phyloP scores from a whole-genome alignment of 345 rosid species.

The Lepidium africanum region DNA sequence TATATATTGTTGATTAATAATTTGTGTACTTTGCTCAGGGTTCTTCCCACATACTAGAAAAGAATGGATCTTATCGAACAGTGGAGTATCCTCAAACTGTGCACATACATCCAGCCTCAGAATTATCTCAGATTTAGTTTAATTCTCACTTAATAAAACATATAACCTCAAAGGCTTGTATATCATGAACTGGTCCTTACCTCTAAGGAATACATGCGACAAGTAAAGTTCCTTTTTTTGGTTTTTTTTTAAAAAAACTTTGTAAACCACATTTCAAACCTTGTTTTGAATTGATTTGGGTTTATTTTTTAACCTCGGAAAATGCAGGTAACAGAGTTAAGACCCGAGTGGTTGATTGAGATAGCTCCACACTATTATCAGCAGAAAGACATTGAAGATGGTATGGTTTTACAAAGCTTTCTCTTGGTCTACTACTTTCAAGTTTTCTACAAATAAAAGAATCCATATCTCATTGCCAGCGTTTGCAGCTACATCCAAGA shows the following conservation, averaged over 20 bases:
- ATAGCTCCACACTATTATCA: slow-evolving; percentile 90
- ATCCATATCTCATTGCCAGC: neutral
- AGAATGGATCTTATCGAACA: slow-evolving; percentile 71
- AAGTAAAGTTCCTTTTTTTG: slow-evolving; percentile 26
- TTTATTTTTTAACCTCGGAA: neutral
- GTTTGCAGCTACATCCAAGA: slow-evolving; percentile 56
- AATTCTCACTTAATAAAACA: neutral
- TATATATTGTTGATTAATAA: neutral
- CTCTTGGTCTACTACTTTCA: neutral
- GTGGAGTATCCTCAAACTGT: slow-evolving; percentile 83
- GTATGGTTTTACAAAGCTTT: slow-evolving; percentile 21
- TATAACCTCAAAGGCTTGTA: slow-evolving; percentile 39
- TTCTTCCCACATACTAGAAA: slow-evolving; percentile 77
- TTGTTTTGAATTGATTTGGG: neutral
- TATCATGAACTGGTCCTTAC: slow-evolving; percentile 79
- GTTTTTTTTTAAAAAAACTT: neutral
- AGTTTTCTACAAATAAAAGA: neutral
- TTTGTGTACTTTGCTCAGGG: slow-evolving; percentile 32
- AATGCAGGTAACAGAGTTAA: slow-evolving; percentile 67
- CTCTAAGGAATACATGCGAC: slow-evolving; percentile 81
- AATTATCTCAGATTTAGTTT: slow-evolving; percentile 59
- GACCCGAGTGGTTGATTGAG: slow-evolving; percentile 90
- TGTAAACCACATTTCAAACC: neutral
- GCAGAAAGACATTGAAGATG: slow-evolving; percentile 80
- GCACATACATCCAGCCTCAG: slow-evolving; percentile 75